Evolutionary conservation across 208 protist genomes (phyloP).

Genomic region (Leishmania gerbilli): DNA sequence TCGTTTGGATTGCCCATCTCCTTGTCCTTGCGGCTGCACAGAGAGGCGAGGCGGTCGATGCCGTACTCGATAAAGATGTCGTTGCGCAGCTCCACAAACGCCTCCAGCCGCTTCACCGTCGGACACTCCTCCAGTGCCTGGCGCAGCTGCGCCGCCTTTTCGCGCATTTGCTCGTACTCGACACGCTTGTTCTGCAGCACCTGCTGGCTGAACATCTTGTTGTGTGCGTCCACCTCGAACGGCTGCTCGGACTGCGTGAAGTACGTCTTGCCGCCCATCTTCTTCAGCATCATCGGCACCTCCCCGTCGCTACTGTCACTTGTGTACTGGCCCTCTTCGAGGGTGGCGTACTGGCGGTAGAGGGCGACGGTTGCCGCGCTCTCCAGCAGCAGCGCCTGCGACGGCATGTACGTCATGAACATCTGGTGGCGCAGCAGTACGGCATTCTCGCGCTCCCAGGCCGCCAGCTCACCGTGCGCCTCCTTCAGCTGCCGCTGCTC

Average conservation of each 20-base stretch:
- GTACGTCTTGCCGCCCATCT: constrained; percentile 69
- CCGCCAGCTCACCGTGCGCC: constrained; percentile 73
- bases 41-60: constrained; percentile 82
- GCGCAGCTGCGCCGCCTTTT: constrained; percentile 50
- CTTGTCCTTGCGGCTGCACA: constrained; percentile 66
- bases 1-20: constrained; percentile 73
- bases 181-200: constrained; percentile 86
- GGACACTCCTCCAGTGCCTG: constrained; percentile 55
- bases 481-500: constrained; percentile 72
- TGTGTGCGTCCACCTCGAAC: constrained; percentile 83
- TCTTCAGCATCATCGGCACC: constrained; percentile 65
- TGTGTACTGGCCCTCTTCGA: constrained; percentile 77
- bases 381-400: constrained; percentile 74
- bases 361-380: constrained; percentile 79
- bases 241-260: constrained; percentile 62
- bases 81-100: constrained; percentile 65
- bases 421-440: constrained; percentile 81
- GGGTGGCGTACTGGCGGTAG: constrained; percentile 81
- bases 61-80: constrained; percentile 67
- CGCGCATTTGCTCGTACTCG: constrained; percentile 84
- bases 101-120: constrained; percentile 54
- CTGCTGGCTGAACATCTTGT: constrained; percentile 88
- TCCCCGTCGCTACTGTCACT: constrained; percentile 84
- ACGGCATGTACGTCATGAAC: constrained; percentile 87
- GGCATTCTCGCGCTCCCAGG: constrained; percentile 83